Conservation (phyloP, 2,329 filamentous ascomycete genomes). For the Diaporthe sp. region DNA sequence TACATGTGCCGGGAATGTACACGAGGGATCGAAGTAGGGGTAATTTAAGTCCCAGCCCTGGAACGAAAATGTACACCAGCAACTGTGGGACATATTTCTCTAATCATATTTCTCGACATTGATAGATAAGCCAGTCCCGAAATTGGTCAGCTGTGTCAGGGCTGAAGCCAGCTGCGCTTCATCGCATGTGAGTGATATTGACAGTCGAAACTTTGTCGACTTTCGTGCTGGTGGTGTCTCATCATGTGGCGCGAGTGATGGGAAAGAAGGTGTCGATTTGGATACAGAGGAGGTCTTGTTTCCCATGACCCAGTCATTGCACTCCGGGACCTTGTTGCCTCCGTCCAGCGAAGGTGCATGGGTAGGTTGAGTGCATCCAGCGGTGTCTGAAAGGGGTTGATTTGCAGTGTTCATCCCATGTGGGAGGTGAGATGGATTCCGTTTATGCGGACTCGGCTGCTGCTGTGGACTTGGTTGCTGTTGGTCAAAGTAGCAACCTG, state of each 20-base stretch:
- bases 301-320: slow-evolving; percentile 8
- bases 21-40: background rate
- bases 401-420: background rate
- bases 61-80: background rate
- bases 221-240: background rate
- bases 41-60: background rate
- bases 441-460: background rate
- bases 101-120: background rate
- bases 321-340: background rate
- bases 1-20: background rate
- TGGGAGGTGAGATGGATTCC: background rate
- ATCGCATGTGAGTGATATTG: slow-evolving; percentile 15
- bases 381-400: slow-evolving; percentile 1
- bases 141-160: background rate
- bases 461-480: background rate
- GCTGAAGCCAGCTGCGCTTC: background rate
- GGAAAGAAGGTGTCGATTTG: slow-evolving; percentile 15
- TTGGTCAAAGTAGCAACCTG: background rate
- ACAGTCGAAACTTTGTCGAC: slow-evolving; percentile 1
- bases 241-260: background rate
- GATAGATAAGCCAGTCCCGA: slow-evolving; percentile 6
- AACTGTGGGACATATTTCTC: background rate
- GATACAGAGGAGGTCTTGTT: slow-evolving; percentile 2
- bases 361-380: background rate
- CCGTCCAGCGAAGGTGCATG: background rate